phyloP scores from a whole-genome alignment of 2,329 filamentous ascomycete species.

The Beauveria bassiana region DNA sequence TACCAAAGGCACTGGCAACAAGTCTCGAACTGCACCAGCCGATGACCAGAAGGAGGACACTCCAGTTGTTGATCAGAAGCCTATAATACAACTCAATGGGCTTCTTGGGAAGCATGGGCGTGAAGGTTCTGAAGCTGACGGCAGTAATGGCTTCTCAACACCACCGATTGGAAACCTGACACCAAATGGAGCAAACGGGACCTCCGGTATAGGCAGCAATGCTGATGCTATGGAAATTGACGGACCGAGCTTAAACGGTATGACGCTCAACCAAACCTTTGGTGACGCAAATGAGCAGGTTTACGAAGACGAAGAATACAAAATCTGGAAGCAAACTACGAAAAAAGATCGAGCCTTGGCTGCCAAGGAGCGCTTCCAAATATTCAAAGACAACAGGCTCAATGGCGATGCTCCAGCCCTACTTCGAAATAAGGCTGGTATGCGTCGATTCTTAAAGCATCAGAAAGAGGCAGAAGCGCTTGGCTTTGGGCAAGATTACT shows the following conservation, averaged over 20 bases:
- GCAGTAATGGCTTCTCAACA: slow-evolving; percentile 79
- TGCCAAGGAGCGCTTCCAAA: slow-evolving; percentile 74
- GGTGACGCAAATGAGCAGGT: slow-evolving; percentile 64
- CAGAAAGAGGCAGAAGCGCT: slow-evolving; percentile 59
- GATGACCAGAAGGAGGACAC: slow-evolving; percentile 68
- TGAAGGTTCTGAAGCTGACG: slow-evolving; percentile 76
- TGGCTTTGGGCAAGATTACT: slow-evolving; percentile 31
- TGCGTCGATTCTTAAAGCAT: slow-evolving; percentile 79
- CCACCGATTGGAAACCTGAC: slow-evolving; percentile 70
- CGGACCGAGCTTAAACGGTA: slow-evolving; percentile 59
- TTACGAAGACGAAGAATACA: slow-evolving; percentile 90
- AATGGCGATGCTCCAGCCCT: slow-evolving; percentile 84
- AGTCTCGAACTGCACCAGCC: slow-evolving; percentile 65
- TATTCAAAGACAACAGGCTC: slow-evolving; percentile 79
- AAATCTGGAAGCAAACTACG: slow-evolving; percentile 97
- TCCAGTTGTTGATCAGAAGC: slow-evolving; percentile 67
- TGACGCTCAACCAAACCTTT: slow-evolving; percentile 55
- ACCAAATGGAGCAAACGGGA: slow-evolving; percentile 62
- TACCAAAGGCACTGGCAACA: slow-evolving; percentile 65
- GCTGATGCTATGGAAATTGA: slow-evolving; percentile 84
- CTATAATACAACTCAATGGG: slow-evolving; percentile 59
- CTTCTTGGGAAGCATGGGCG: slow-evolving; percentile 49
- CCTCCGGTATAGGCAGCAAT: slow-evolving; percentile 62
- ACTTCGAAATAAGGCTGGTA: slow-evolving; percentile 74
- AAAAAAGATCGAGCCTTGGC: slow-evolving; percentile 88